phyloP scores from a whole-genome alignment of 2,329 filamentous ascomycete genomes.

The Neonectria coccinea region DNA sequence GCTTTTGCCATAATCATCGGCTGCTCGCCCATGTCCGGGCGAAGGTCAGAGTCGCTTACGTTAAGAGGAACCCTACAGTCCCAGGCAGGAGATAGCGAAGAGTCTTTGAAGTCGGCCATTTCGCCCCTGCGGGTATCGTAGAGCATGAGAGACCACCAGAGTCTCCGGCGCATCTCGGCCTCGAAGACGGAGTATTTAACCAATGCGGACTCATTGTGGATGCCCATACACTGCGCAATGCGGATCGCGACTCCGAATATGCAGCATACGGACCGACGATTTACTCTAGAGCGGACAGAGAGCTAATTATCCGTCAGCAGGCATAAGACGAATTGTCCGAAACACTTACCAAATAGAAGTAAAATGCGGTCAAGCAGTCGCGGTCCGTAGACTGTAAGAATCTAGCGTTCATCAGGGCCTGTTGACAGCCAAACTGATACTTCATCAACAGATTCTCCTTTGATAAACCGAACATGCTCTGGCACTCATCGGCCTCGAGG shows the following conservation, averaged over 20 bases:
- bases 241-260: constrained; percentile 66
- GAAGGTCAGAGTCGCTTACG: constrained; percentile 60
- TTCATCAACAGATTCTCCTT: constrained; percentile 56
- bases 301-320: constrained; percentile 52
- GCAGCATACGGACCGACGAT: constrained; percentile 64
- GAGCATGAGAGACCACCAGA: constrained; percentile 71
- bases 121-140: constrained; percentile 70
- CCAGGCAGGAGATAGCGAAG: constrained; percentile 51
- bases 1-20: constrained; percentile 45
- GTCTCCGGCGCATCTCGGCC: constrained; percentile 68
- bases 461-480: constrained; percentile 52
- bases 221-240: constrained; percentile 67
- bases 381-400: constrained; percentile 63
- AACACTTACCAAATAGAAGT: constrained; percentile 64
- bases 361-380: constrained; percentile 67
- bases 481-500: constrained; percentile 58
- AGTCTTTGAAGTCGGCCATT: constrained; percentile 54
- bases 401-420: constrained; percentile 64
- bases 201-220: constrained; percentile 60
- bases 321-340: background rate
- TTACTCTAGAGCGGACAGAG: constrained; percentile 55
- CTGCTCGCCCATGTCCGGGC: constrained; percentile 52
- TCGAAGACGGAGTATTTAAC: constrained; percentile 55
- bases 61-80: constrained; percentile 59
- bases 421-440: constrained; percentile 63